Base-by-base conservation (phyloP, 2,329 filamentous ascomycete genomes). In the Colletotrichum tabaci region DNA sequence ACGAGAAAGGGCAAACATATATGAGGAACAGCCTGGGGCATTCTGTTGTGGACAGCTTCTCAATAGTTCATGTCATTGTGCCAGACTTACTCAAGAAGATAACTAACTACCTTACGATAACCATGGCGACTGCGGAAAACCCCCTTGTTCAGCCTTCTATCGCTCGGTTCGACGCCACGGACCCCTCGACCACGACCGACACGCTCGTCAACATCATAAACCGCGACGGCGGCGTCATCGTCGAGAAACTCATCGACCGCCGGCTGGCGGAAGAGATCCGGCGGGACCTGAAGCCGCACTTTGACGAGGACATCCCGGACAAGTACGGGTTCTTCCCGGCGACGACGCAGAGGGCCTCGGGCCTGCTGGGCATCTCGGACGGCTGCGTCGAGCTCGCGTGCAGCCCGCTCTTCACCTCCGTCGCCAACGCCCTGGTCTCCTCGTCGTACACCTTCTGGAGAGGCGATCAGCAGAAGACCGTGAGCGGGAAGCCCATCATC, bases 311-410 rank as follows among this genome's bases (percentile, higher is more conserved):
- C 71, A 74, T 72, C 1, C 76, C 76, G 18, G 82, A 84, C 72
- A 74, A 77, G 40, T 80, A 78, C 23, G 82, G 82, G 8, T 83
- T 84, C 76, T 84, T 84, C 52, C 82, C 82, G 2, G 66, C 72
- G 2, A 84, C 81, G 0, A 84, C 81, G 0, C 80, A 83, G 69
- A 77, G 83, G 23, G 83, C 83, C 0, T 80, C 80, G 2, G 82
- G 83, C 2, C 70, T 85, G 21, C 71, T 84, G 16, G 80, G 75
- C 3, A 76, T 79, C 12, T 84, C 83, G 0, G 79, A 82, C 44
- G 79, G 77, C 1, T 83, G 81, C 38, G 78, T 81, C n/a, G 79
- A 84, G 60, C 77, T 82, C 9, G 78, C 79, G 0, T 78, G 77
- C 46, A 84, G 80, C 40, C 77, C 77, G 4, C 75, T 80, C 7